Evolutionary conservation across 2,329 filamentous ascomycete species (phyloP).

Genomic region (Colletotrichum kahawae): DNA sequence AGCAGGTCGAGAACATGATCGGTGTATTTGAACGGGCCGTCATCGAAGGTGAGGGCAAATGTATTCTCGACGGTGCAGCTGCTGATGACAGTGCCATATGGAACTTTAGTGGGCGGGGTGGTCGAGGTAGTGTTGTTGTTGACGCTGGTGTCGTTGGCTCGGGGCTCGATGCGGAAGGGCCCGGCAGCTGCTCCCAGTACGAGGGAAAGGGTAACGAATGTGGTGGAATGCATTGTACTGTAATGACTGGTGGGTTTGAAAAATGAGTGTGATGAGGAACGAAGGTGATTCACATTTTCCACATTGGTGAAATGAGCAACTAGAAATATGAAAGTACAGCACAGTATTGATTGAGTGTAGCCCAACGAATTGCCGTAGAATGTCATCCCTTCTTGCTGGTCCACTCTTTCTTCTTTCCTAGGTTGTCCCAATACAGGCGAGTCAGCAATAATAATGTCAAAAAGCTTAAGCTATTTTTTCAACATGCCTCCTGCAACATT

Average conservation of each 20-base stretch:
- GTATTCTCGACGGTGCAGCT: slow-evolving; percentile 36
- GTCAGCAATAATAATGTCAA: background rate
- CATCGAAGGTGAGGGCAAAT: slow-evolving; percentile 51
- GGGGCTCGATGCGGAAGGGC: background rate
- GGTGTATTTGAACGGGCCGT: slow-evolving; percentile 49
- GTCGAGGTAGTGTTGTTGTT: background rate
- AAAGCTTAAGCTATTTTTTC: background rate
- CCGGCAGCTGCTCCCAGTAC: background rate
- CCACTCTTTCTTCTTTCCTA: background rate
- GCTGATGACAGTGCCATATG: background rate
- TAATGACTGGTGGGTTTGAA: background rate
- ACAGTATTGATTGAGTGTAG: background rate
- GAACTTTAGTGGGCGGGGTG: background rate
- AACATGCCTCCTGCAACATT: background rate
- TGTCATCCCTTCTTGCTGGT: background rate
- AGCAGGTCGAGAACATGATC: slow-evolving; percentile 42
- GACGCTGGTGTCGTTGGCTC: background rate
- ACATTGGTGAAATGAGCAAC: background rate
- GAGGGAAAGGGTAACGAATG: background rate
- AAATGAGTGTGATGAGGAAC: background rate
- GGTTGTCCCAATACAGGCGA: background rate
- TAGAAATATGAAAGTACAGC: background rate
- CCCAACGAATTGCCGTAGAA: background rate
- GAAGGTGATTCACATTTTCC: background rate
- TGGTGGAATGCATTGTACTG: background rate